phyloP scores from a whole-genome alignment of 305 asterid species.

The Lippia alba region DNA sequence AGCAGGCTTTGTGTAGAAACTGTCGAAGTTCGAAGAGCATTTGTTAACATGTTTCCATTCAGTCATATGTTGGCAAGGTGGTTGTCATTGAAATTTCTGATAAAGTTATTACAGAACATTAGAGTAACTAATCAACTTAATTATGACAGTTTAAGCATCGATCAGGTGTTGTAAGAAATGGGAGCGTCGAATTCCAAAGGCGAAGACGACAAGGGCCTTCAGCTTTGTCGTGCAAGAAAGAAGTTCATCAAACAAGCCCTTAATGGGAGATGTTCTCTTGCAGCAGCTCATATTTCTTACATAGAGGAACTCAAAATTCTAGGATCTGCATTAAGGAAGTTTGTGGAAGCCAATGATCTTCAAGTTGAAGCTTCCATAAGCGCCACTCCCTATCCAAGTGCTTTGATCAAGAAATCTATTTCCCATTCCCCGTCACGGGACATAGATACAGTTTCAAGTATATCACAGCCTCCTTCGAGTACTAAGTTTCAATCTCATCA shows the following conservation, averaged over 20 bases:
- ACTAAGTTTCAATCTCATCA: constrained; percentile 45
- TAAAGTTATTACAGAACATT: background rate
- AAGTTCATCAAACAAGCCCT: constrained; percentile 76
- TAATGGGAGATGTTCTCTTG: constrained; percentile 68
- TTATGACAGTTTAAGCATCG: constrained; percentile 1
- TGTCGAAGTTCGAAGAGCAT: background rate
- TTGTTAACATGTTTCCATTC: no score
- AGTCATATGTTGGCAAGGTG: no score
- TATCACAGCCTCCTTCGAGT: constrained; percentile 52
- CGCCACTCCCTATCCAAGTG: constrained; percentile 47
- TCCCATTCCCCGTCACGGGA: constrained; percentile 47
- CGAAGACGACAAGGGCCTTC: constrained; percentile 64
- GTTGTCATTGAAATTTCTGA: background rate
- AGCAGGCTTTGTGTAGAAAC: background rate
- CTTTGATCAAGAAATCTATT: constrained; percentile 46
- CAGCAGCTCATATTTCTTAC: constrained; percentile 64
- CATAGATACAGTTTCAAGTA: constrained; percentile 40
- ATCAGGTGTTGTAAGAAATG: constrained; percentile 37
- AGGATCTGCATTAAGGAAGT: constrained; percentile 57
- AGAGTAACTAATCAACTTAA: background rate
- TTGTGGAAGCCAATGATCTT: constrained; percentile 63
- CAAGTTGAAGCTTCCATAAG: constrained; percentile 46
- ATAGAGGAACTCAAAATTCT: constrained; percentile 51
- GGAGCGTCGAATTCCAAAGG: constrained; percentile 66
- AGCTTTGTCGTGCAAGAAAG: constrained; percentile 71